Evolutionary conservation across 805 yeast genomes (phyloP).

Genomic region (Hanseniaspora osmophila): DNA sequence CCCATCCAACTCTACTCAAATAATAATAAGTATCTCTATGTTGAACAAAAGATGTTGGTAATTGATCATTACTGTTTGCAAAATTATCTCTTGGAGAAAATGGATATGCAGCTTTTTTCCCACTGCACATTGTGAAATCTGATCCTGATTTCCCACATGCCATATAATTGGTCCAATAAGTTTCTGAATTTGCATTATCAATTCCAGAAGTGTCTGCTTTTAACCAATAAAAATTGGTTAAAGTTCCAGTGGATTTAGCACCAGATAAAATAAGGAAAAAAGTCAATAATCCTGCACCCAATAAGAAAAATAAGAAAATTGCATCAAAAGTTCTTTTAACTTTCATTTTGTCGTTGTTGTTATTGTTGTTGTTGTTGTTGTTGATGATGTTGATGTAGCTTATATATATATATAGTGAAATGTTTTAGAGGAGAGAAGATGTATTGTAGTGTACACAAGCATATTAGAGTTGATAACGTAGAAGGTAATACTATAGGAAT

Average conservation of each 20-base stretch:
- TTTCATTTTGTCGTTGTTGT: constrained; percentile 7
- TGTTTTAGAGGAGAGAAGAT: too few species aligned
- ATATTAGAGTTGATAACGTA: too few species aligned
- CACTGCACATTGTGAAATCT: constrained; percentile 34
- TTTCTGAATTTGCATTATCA: constrained; percentile 25
- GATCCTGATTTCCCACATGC: constrained; percentile 34
- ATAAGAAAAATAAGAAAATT: constrained; percentile 23
- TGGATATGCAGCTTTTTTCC: constrained; percentile 61
- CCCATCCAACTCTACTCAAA: constrained; percentile 54
- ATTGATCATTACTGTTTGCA: constrained; percentile 28
- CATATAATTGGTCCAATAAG: constrained; percentile 80
- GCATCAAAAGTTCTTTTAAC: constrained; percentile 18
- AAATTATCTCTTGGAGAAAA: constrained; percentile 74
- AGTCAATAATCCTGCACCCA: constrained; percentile 37
- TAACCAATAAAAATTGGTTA: constrained; percentile 65
- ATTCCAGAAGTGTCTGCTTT: constrained; percentile 55
- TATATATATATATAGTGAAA: too few species aligned
- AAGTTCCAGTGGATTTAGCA: constrained; percentile 33
- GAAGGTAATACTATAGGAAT: too few species aligned
- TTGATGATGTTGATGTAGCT: too few species aligned
- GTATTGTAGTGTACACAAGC: too few species aligned
- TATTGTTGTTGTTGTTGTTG: background rate
- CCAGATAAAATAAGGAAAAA: constrained; percentile 61
- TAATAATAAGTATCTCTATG: constrained; percentile 44
- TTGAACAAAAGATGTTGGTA: constrained; percentile 40